Percentiles rank a stretch among this genome's conserved stretches.
Evolutionary conservation across 1,284 basidiomycete species (phyloP).

Genomic region (Sanguinoderma infundibulare): DNA sequence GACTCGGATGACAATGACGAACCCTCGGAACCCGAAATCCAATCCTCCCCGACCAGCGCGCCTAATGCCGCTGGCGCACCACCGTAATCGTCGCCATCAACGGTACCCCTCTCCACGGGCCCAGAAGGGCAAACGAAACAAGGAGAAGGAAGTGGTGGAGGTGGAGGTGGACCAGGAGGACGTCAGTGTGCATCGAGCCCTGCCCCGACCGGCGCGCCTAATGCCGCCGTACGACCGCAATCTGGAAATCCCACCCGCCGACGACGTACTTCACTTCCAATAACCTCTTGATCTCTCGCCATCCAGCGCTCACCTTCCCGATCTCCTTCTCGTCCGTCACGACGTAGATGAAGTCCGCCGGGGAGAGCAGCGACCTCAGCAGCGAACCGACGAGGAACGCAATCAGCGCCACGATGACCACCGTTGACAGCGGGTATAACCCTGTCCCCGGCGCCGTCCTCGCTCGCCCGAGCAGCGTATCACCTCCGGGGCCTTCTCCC

Average conservation of each 20-base stretch:
- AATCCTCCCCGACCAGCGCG: too few relatives aligned
- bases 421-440: conserved; percentile 56
- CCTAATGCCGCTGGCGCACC: too few relatives aligned
- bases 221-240: conserved; percentile 77
- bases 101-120: too few relatives aligned
- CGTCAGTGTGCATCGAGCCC: too few relatives aligned
- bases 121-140: too few relatives aligned
- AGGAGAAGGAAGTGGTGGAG: too few relatives aligned
- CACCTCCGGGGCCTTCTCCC: conserved; percentile 9
- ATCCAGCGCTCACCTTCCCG: conserved; percentile 57
- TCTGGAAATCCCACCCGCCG: conserved; percentile 82
- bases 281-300: conserved; percentile 84
- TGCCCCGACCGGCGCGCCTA: too few relatives aligned
- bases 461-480: conserved; percentile 11
- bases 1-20: too few relatives aligned
- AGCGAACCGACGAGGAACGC: conserved; percentile 92
- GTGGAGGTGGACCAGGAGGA: too few relatives aligned
- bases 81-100: too few relatives aligned
- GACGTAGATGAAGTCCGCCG: conserved; percentile 92
- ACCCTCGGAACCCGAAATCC: too few relatives aligned
- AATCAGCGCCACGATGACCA: conserved; percentile 84
- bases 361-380: conserved; percentile 82
- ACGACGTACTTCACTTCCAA: conserved; percentile 79
- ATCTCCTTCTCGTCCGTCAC: conserved; percentile 58
- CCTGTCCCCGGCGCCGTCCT: conserved; percentile 11